Conservation (phyloP, 345 rosid species). For the Salix udensis region DNA sequence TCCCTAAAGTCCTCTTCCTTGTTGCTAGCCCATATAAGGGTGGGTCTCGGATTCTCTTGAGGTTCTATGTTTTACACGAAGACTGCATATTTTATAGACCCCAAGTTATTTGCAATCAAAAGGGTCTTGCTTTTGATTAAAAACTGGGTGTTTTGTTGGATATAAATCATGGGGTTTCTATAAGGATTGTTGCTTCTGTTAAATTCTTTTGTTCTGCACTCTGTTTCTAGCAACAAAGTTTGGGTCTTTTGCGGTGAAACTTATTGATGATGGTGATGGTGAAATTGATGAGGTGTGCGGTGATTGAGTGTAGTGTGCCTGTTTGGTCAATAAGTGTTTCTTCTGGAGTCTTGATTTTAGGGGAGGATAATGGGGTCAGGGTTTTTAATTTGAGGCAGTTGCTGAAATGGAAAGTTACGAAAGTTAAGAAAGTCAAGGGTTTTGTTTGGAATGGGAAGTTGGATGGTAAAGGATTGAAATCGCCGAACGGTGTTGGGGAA, state of each 20-base stretch:
- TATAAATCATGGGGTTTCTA: conserved; percentile 51
- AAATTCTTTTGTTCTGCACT: conserved; percentile 68
- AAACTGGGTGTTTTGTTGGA: conserved; percentile 57
- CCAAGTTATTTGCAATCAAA: conserved; percentile 54
- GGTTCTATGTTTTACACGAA: conserved; percentile 37
- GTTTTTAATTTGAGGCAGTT: conserved; percentile 56
- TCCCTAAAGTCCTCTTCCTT: conserved; percentile 44
- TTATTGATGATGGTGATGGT: conserved; percentile 29
- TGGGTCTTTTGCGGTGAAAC: conserved; percentile 56
- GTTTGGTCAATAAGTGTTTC: conserved; percentile 59
- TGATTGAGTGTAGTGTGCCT: conserved; percentile 58
- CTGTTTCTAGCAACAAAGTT: conserved; percentile 52
- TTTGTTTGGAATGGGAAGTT: conserved; percentile 22
- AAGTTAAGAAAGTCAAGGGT: conserved; percentile 39
- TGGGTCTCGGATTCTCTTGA: conserved; percentile 54
- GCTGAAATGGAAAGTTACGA: conserved; percentile 47
- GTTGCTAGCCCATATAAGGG: conserved; percentile 52
- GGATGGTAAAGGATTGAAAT: conserved; percentile 25
- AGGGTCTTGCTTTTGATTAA: conserved; percentile 49
- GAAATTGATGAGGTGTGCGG: conserved; percentile 71
- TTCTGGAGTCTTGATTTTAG: conserved; percentile 58
- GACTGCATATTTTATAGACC: conserved; percentile 41
- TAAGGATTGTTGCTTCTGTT: conserved; percentile 60
- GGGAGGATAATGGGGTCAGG: conserved; percentile 69
- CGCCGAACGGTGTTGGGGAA: conserved; percentile 43